Percentiles rank a stretch among this genome's conserved stretches.
These are phyloP conservation scores for Medicago arabica DNA, from an alignment of 306 rosid species.

Conservation along the genomic window DNA sequence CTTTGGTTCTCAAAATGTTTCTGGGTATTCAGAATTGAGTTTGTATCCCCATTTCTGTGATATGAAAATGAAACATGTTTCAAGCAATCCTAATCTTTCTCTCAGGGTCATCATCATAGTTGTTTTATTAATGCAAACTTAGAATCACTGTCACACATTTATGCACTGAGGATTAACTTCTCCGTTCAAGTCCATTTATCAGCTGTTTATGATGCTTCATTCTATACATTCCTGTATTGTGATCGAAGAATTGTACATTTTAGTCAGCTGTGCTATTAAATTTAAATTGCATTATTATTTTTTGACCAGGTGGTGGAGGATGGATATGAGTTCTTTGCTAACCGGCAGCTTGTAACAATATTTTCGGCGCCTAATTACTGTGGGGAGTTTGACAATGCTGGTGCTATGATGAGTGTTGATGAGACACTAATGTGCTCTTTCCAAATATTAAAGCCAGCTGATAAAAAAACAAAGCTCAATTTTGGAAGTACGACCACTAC, in stretches of 20 bases:
- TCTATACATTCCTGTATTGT: constrained; percentile 22
- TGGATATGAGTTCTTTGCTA: constrained; percentile 90
- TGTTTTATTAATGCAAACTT: constrained; percentile 33
- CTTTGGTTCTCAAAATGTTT: constrained; percentile 33
- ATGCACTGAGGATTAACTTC: constrained; percentile 1
- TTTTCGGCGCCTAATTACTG: constrained; percentile 98
- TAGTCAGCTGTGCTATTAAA: constrained; percentile 7
- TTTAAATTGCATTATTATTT: constrained; percentile 32
- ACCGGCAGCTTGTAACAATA: constrained; percentile 92
- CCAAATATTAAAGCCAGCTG: constrained; percentile 87
- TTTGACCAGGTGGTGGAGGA: constrained; percentile 90
- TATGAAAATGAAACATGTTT: constrained; percentile 5
- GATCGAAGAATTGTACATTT: constrained; percentile 33
- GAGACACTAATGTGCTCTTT: constrained; percentile 93
- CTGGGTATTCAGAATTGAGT: constrained; percentile 34
- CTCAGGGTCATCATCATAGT: not conserved
- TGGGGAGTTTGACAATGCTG: constrained; percentile 95
- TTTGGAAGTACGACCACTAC: constrained; percentile 72
- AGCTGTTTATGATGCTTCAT: constrained; percentile 14
- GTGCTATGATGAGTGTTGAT: constrained; percentile 98
- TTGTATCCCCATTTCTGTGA: constrained; percentile 33
- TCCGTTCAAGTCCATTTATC: constrained; percentile 26
- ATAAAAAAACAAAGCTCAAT: constrained; percentile 55
- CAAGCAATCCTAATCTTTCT: constrained; percentile 19
- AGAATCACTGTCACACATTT: constrained; percentile 3